Percentiles rank a stretch among this genome's conserved stretches.
phyloP scores from a whole-genome alignment of 176 grass and related monocot species.

The Triticum dicoccoides region DNA sequence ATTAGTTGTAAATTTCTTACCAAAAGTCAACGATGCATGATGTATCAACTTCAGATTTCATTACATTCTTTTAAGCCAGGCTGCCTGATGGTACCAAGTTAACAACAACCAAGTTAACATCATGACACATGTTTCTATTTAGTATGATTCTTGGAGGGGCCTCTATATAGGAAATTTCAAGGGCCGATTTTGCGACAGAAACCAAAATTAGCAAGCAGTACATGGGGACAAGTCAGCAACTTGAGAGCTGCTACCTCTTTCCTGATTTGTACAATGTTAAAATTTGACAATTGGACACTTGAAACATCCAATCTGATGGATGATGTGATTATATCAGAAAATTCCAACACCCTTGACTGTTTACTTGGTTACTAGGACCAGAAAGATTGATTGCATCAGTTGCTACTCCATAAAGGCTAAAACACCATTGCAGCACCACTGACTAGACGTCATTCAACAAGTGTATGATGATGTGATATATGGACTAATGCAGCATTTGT shows the following conservation, averaged over 20 bases:
- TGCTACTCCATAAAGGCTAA: background rate
- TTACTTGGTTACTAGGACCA: background rate
- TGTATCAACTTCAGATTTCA: background rate
- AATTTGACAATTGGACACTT: background rate
- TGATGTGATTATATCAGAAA: background rate
- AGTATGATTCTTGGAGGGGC: background rate
- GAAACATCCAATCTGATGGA: background rate
- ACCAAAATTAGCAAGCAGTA: background rate
- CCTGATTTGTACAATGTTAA: background rate
- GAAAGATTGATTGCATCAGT: background rate
- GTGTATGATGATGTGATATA: background rate
- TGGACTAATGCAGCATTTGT: background rate
- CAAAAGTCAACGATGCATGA: constrained; percentile 16
- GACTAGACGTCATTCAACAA: background rate
- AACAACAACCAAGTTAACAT: background rate
- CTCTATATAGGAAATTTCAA: background rate
- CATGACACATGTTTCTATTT: background rate
- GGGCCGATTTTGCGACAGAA: background rate
- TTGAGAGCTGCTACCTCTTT: background rate
- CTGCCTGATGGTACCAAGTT: background rate
- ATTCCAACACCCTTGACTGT: background rate
- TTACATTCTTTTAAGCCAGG: background rate
- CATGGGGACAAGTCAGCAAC: background rate
- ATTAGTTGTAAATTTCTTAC: background rate
- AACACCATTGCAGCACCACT: background rate